Percentiles rank a stretch among this genome's conserved stretches.
Evolutionary conservation across 78 protist genomes (phyloP).

Genomic region (Dictyostelium capitatum): DNA sequence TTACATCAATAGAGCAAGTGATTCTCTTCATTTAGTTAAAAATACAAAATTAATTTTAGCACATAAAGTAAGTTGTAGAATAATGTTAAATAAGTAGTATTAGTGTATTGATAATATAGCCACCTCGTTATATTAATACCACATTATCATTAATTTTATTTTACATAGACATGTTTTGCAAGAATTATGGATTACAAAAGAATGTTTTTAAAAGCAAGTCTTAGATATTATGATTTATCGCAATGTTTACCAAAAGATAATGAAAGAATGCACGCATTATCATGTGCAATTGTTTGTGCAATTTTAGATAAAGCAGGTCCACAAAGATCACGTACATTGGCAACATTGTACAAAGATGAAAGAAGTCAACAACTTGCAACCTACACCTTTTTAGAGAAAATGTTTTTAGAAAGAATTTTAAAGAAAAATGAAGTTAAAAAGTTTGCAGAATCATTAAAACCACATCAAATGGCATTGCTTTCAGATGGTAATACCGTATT

Average conservation of each 20-base stretch:
- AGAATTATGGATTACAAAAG: conserved; percentile 83
- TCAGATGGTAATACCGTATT: conserved; percentile 93
- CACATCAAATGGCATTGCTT: conserved; percentile 88
- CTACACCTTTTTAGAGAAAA: conserved; percentile 82
- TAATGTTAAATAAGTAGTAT: background rate
- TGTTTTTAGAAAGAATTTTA: conserved; percentile 90
- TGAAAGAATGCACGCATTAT: conserved; percentile 77
- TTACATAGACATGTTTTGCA: conserved; percentile 80
- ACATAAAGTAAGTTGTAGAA: conserved; percentile 45
- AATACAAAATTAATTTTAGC: conserved; percentile 62
- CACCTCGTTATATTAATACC: too few relatives aligned
- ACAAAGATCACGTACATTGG: conserved; percentile 93
- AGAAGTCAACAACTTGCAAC: conserved; percentile 70
- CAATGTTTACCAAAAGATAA: conserved; percentile 71
- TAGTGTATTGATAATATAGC: background rate
- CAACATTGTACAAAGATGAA: conserved; percentile 95
- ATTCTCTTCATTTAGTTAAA: conserved; percentile 64
- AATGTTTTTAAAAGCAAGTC: conserved; percentile 83
- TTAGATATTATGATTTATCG: conserved; percentile 84
- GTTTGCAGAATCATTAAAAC: conserved; percentile 76
- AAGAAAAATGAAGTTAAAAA: conserved; percentile 83
- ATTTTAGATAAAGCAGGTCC: conserved; percentile 96
- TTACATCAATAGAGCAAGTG: conserved; percentile 88
- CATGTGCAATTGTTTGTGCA: conserved; percentile 90
- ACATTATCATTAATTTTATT: background rate